Evolutionary conservation across 805 yeast species (phyloP), one percentile per base, ranked within the genome.

Genomic region (Wickerhamomyces sydowiorum): DNA sequence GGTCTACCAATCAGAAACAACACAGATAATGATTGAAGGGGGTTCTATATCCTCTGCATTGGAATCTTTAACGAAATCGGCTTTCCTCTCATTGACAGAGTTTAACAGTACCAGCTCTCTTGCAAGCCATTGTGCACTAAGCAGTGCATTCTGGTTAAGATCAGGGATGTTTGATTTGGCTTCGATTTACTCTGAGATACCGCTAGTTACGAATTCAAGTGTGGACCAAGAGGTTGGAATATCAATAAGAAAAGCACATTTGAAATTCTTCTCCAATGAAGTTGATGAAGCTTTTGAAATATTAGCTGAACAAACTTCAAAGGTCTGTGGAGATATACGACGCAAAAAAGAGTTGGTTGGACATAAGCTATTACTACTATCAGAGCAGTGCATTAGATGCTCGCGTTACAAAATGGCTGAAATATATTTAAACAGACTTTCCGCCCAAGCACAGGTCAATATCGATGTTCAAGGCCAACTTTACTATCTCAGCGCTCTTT

Each of bases 1-100:
- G 56, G 80, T 87, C 9, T 81, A 76, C 54, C 80, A 80, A 48
- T 78, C 78, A 47, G 88, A 84, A 51, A 76, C 84, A 0, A 57
- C 75, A 3, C 76, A 79, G 44, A 49, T 71, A 25, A 64, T 82
- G 59, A 56, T 74, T 36, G 75, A 71, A 49, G 81, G 84, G 7
- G 72, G 69, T 0, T 60, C 73, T 2, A 56, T 76, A 35, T 55
- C 59, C 8, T 60, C 59, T 7, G 69, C 76, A 12, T 53, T 78
- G 25, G 86, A 81, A 49, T 76, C 85, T 35, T 56, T 78, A 8
- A 68, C 74, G 14, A 78, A 79, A 49, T 76, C 86, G 0, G 64
- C 69, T 2, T 79, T 73, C 48, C 66, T 82, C 9, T 65, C 83
- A 0, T 56, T 83, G 19, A 74, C 73, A 49, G 76, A 74, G 42